Conservation (phyloP, 2,329 filamentous ascomycete species). For the Cyanodermella asteris region DNA sequence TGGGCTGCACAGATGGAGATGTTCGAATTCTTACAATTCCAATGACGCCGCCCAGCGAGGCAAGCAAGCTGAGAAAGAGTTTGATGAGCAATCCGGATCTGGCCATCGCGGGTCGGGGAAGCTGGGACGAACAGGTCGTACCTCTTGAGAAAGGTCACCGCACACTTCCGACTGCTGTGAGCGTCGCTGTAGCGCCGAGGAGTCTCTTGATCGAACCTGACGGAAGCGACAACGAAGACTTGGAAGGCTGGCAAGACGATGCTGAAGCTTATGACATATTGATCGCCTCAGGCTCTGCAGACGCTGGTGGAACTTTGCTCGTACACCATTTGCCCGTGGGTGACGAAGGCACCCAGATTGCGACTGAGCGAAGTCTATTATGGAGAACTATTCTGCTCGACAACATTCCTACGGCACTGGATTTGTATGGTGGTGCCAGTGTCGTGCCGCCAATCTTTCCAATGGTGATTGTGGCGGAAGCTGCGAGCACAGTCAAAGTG, state of each 20-base stretch:
- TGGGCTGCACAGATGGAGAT: slow-evolving; percentile 34
- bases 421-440: slow-evolving; percentile 26
- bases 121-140: slow-evolving; percentile 23
- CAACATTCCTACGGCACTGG: slow-evolving; percentile 31
- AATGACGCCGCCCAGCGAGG: slow-evolving; percentile 27
- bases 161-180: slow-evolving; percentile 26
- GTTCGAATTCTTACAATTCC: slow-evolving; percentile 33
- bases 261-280: slow-evolving; percentile 20
- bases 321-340: slow-evolving; percentile 20
- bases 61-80: slow-evolving; percentile 13
- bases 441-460: slow-evolving; percentile 29
- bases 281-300: slow-evolving; percentile 23
- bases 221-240: slow-evolving; percentile 12
- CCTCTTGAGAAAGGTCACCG: slow-evolving; percentile 28
- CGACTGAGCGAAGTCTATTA: slow-evolving; percentile 18
- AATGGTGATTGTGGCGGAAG: slow-evolving; percentile 31
- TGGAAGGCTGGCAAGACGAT: slow-evolving; percentile 6
- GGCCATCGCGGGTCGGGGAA: slow-evolving; percentile 12
- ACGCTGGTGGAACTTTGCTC: slow-evolving; percentile 22
- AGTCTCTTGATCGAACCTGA: slow-evolving; percentile 15
- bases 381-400: slow-evolving; percentile 26
- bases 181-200: slow-evolving; percentile 29
- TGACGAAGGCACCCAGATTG: slow-evolving; percentile 10
- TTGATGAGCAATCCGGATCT: slow-evolving; percentile 3
- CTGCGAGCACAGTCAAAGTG: slow-evolving; percentile 32